A percentile compares a stretch with the other conserved stretches of the same genome.
Evolutionary conservation across 2,329 filamentous ascomycete species (phyloP).

Genomic region (Arthrobotrys entomopaga): DNA sequence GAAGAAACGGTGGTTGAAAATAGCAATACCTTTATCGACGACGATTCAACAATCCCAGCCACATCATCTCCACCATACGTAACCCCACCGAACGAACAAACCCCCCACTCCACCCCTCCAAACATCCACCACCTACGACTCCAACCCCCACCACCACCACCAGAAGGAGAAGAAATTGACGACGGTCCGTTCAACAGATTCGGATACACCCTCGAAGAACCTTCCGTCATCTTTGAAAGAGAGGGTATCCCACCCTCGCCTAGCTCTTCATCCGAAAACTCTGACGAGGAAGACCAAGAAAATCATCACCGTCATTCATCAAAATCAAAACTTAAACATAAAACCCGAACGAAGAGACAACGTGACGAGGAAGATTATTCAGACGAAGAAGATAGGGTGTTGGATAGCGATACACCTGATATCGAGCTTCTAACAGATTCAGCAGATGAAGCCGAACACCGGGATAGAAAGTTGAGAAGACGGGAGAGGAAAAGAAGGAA

Average conservation of each 20-base stretch:
- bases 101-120: background rate
- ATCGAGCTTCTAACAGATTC: constrained; percentile 39
- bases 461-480: constrained; percentile 41
- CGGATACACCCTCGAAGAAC: background rate
- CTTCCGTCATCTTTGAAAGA: background rate
- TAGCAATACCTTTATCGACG: no score
- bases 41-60: no score
- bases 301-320: background rate
- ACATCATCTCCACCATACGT: no score
- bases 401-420: constrained; percentile 46
- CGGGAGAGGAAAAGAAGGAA: constrained; percentile 54
- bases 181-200: constrained; percentile 19
- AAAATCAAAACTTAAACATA: background rate
- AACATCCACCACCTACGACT: background rate
- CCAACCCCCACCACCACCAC: background rate
- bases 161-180: background rate
- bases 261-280: background rate
- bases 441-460: constrained; percentile 25
- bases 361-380: constrained; percentile 9
- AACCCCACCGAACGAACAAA: no score
- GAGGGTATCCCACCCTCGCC: background rate
- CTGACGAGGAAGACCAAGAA: background rate
- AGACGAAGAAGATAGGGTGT: constrained; percentile 24
- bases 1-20: background rate
- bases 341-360: background rate